Evolutionary conservation across 176 grass and related monocot genomes (phyloP).

Genomic region (Aegilops umbellulata): DNA sequence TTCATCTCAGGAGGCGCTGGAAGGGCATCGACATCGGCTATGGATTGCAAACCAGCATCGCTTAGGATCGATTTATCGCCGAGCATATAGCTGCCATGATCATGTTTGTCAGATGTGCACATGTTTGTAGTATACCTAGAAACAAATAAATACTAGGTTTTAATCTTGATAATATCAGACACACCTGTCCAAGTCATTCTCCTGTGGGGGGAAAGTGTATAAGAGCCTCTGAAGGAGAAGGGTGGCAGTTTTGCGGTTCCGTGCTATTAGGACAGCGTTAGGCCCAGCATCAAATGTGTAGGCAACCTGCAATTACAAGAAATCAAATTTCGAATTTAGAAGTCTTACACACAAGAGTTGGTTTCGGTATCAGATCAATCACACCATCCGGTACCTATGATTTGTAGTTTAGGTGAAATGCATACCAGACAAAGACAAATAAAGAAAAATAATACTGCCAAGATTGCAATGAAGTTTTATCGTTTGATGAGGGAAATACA

Average conservation of each 20-base stretch:
- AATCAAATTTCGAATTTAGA: neutral
- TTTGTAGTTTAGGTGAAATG: constrained; percentile 2
- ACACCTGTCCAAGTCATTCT: constrained; percentile 65
- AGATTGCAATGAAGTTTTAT: neutral
- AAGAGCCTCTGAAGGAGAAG: constrained; percentile 77
- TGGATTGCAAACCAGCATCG: constrained; percentile 59
- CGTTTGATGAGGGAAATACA: neutral
- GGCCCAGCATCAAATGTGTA: constrained; percentile 95
- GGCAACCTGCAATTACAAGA: constrained; percentile 52
- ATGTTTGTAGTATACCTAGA: neutral
- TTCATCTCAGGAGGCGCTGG: constrained; percentile 60
- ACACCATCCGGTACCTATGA: neutral
- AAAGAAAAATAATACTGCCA: neutral
- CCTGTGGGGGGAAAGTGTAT: constrained; percentile 67
- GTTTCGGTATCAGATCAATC: neutral
- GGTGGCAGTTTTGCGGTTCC: constrained; percentile 61
- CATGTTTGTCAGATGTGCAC: constrained; percentile 5
- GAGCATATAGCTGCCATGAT: constrained; percentile 65
- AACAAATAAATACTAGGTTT: neutral
- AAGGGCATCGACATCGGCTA: constrained; percentile 65
- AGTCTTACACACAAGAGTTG: constrained; percentile 1
- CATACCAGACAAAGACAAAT: neutral
- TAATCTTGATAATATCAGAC: neutral
- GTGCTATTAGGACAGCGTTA: constrained; percentile 75
- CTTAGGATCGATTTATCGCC: constrained; percentile 80